phyloP scores from a whole-genome alignment of 78 protist genomes.

The Dictyostelium intermedium region DNA sequence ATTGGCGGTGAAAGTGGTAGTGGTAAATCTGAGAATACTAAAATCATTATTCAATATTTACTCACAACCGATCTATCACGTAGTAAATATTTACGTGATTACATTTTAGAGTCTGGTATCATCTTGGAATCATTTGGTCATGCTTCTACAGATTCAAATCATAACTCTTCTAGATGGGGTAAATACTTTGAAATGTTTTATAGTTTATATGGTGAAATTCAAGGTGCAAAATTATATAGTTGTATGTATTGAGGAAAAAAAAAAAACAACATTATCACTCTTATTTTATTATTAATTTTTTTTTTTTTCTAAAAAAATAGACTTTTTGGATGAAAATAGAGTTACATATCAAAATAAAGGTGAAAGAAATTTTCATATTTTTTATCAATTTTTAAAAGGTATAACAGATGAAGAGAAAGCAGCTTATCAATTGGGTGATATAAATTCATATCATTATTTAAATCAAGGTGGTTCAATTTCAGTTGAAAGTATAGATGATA shows the following conservation, averaged over 20 bases:
- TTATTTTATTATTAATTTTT: neutral
- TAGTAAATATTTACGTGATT: constrained; percentile 29
- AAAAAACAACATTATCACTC: too few species aligned
- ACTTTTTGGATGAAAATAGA: constrained; percentile 63
- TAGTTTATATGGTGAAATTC: constrained; percentile 41
- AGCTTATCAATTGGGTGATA: constrained; percentile 8
- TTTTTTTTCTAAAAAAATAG: neutral
- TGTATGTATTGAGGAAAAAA: constrained; percentile 50
- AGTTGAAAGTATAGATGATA: constrained; percentile 81
- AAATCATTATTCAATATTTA: constrained; percentile 85
- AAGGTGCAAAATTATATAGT: constrained; percentile 59
- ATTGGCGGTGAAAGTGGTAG: constrained; percentile 95
- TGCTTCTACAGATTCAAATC: constrained; percentile 55
- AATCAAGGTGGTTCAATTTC: constrained; percentile 61
- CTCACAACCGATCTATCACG: constrained; percentile 50
- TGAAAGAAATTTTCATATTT: constrained; percentile 79
- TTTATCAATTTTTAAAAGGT: constrained; percentile 58
- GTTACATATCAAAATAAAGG: constrained; percentile 53
- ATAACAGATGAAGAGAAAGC: constrained; percentile 52
- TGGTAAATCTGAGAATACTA: constrained; percentile 95
- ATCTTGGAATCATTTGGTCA: constrained; percentile 84
- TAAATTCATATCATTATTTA: constrained; percentile 58
- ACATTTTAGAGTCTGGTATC: constrained; percentile 49
- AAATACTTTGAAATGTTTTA: constrained; percentile 79
- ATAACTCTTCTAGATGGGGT: constrained; percentile 78